Percentiles rank a stretch among this genome's conserved stretches.
Conservation (phyloP, 139 green algal species). For the Chlamydomonas asymmetrica region DNA sequence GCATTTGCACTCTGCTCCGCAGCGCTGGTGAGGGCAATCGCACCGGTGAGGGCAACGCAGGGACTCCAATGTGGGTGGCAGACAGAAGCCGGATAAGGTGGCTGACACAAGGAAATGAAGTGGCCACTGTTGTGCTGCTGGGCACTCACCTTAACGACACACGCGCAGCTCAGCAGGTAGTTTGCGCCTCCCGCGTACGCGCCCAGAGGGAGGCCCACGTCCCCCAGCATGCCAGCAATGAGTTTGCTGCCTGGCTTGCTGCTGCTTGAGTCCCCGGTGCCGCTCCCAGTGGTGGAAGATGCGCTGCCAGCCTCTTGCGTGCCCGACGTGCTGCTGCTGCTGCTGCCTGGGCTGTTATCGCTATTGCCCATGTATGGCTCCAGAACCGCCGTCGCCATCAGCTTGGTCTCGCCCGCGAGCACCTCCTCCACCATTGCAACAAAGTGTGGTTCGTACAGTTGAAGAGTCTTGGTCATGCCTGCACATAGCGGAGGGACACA, state of each 20-base stretch:
- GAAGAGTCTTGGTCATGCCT: slow-evolving; percentile 54
- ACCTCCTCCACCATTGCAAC: slow-evolving; percentile 55
- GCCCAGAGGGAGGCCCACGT: neutral
- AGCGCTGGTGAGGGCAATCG: too few relatives aligned
- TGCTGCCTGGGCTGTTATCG: neutral
- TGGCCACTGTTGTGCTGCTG: too few relatives aligned
- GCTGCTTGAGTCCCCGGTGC: too few relatives aligned
- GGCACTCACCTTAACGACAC: slow-evolving; percentile 25
- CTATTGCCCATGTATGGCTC: slow-evolving; percentile 32
- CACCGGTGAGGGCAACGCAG: too few relatives aligned
- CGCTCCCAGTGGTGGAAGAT: too few relatives aligned
- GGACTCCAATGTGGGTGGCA: too few relatives aligned
- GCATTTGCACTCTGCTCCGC: too few relatives aligned
- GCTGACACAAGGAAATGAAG: too few relatives aligned
- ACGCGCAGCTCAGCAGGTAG: slow-evolving; percentile 24
- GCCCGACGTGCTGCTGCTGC: neutral
- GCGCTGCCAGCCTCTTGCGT: neutral
- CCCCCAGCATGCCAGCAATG: too few relatives aligned
- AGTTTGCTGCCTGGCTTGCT: too few relatives aligned
- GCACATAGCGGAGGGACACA: too few relatives aligned
- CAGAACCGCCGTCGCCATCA: slow-evolving; percentile 40
- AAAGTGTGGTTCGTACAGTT: slow-evolving; percentile 66
- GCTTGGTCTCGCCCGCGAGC: slow-evolving; percentile 9
- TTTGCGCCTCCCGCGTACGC: slow-evolving; percentile 18
- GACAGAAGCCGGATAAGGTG: too few relatives aligned